Evolutionary conservation across 140 eudicot genomes (phyloP).

Genomic region (Ambrosia hybrid): DNA sequence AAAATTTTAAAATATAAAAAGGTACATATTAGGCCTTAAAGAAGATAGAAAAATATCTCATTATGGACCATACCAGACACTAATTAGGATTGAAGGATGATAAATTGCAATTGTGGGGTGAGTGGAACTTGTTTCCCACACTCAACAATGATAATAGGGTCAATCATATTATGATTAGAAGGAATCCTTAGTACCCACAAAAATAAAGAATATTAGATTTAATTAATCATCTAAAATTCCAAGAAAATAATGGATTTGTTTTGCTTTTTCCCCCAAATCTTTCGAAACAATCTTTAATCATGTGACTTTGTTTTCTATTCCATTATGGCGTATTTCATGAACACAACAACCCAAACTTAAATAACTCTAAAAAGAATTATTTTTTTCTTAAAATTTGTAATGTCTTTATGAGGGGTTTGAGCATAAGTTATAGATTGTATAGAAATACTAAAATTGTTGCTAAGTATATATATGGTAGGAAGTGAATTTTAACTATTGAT

Average conservation of each 20-base stretch:
- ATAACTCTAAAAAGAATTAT: neutral
- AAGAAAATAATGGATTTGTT: slow-evolving; percentile 19
- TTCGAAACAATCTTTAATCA: slow-evolving; percentile 25
- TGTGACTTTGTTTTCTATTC: neutral
- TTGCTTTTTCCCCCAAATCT: slow-evolving; percentile 23
- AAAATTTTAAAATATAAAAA: neutral
- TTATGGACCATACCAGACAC: slow-evolving; percentile 29
- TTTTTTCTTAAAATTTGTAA: too few relatives aligned
- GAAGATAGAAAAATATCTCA: slow-evolving; percentile 9
- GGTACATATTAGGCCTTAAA: slow-evolving; percentile 1
- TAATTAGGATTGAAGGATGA: slow-evolving; percentile 38
- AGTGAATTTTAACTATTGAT: neutral
- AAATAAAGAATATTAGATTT: slow-evolving; percentile 26
- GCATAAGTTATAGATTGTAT: too few relatives aligned
- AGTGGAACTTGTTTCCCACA: slow-evolving; percentile 54
- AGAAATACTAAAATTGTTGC: neutral
- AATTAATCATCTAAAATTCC: slow-evolving; percentile 18
- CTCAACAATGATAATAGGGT: slow-evolving; percentile 48
- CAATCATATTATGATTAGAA: slow-evolving; percentile 50
- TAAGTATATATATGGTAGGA: neutral
- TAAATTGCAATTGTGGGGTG: slow-evolving; percentile 33
- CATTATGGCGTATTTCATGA: neutral
- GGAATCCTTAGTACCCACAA: slow-evolving; percentile 49
- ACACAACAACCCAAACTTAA: neutral
- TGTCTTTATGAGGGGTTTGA: too few relatives aligned